Base-by-base conservation (phyloP, 306 rosid genomes). In the Citrullus colocynthis region DNA sequence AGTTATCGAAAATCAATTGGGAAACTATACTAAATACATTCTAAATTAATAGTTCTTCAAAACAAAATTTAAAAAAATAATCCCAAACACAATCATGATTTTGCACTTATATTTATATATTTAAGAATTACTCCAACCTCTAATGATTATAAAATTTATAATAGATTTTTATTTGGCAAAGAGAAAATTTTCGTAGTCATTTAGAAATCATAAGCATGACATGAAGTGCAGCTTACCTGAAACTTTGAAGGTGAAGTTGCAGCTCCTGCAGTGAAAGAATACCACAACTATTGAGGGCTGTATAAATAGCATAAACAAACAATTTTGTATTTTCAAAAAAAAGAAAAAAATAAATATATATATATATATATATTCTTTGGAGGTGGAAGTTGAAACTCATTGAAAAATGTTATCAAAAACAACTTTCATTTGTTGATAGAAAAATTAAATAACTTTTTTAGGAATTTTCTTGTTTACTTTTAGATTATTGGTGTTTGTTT, bases 191-290 rank as follows among this genome's bases (percentile, higher is more conserved):
- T 12, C 3, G 12, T 13, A 49, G 55, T 4, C 5, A 51, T 14
- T 51, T 48, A 48, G 54, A 48, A 48, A 48, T 48, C n/a, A 51
- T 51, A 51, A 51, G 56, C 56, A 51, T 15, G n/a, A 15, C 2
- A 51, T 51, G 54, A 48, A 48, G 16, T 48, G 54, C 54, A 48
- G 54, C 59, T 80, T 69, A 89, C 89, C 88, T 71, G 83, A 77
- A 77, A 18, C 65, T 80, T 83, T 62, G 88, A 62, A 12, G 75
- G 82, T 58, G 85, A 81, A 72, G 77, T 49, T 61, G 77, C 74
- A n/a, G 56, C 30, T 28, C 71, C 80, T 77, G 71, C 73, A 60
- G 28, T 24, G 9, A 34, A 77, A 77, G 20, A 72, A 62, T 9
- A 44, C 21, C 16, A 41, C 6, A 61, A 62, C 32, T n/a, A 75